Conservation (phyloP, 306 rosid species). For the Prunus davidiana region DNA sequence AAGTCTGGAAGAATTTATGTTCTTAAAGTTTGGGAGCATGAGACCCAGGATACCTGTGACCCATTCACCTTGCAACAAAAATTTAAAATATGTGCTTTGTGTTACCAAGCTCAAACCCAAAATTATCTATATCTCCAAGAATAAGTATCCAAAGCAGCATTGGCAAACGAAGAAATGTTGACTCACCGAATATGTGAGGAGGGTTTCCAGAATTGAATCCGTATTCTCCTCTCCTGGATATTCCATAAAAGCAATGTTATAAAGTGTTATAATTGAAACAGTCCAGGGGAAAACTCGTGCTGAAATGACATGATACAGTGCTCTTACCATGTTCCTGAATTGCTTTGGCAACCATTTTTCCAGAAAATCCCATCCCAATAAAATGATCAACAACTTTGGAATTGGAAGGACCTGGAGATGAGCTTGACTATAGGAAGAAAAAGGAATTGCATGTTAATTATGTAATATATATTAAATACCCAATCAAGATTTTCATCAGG, state of each 20-base stretch:
- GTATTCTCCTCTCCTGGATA: slow-evolving; percentile 77
- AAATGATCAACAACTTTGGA: slow-evolving; percentile 65
- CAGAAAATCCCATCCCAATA: slow-evolving; percentile 75
- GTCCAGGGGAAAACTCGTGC: slow-evolving; percentile 1
- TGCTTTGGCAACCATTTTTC: slow-evolving; percentile 67
- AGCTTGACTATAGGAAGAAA: slow-evolving; percentile 48
- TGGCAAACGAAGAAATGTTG: slow-evolving; percentile 21
- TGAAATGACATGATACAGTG: slow-evolving; percentile 24
- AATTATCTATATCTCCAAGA: background rate
- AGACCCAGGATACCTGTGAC: background rate
- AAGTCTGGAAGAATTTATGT: background rate
- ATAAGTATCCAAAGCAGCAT: slow-evolving; percentile 12
- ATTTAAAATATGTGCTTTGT: no score
- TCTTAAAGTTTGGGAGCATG: background rate
- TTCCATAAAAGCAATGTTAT: slow-evolving; percentile 25
- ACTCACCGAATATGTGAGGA: slow-evolving; percentile 77
- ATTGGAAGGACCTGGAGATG: slow-evolving; percentile 61
- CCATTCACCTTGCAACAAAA: background rate
- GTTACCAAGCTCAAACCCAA: background rate
- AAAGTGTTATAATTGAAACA: slow-evolving; percentile 18
- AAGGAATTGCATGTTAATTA: slow-evolving; percentile 19
- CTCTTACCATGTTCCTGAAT: slow-evolving; percentile 71
- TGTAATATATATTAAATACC: slow-evolving; percentile 7
- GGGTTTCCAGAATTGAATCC: slow-evolving; percentile 62
- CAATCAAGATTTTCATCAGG: background rate